A percentile compares a stretch with the other conserved stretches of the same genome.
Conservation (phyloP, 2,329 filamentous ascomycete genomes). For the Colletotrichum sp. region DNA sequence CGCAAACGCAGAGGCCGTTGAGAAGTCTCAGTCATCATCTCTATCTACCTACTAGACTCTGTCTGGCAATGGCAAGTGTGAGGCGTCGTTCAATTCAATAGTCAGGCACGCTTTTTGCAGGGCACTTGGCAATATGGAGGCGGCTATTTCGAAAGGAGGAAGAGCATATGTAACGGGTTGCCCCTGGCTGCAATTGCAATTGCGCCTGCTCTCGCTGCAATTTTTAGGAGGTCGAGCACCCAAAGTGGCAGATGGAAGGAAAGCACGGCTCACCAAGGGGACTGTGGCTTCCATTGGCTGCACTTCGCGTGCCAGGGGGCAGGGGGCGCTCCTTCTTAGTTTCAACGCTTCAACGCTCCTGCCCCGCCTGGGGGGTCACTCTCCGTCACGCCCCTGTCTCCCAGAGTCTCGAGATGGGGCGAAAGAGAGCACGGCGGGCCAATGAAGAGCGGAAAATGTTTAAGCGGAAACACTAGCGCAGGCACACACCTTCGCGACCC, state of each 20-base stretch:
- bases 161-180: neutral
- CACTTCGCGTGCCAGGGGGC: neutral
- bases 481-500: slow-evolving; percentile 11
- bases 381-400: neutral
- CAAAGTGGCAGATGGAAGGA: neutral
- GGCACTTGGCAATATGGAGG: neutral
- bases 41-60: neutral
- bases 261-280: neutral
- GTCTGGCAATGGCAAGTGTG: neutral
- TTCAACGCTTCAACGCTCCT: slow-evolving; percentile 4
- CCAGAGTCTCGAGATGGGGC: neutral
- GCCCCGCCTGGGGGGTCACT: neutral
- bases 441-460: neutral
- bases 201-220: neutral
- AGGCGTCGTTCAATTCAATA: neutral
- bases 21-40: neutral
- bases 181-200: neutral
- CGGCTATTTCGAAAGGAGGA: neutral
- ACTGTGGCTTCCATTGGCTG: neutral
- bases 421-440: neutral
- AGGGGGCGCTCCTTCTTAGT: neutral
- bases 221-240: neutral
- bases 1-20: neutral
- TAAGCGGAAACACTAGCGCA: slow-evolving; percentile 26
- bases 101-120: neutral